Conservation (phyloP, 163 green algal species). For the Dunaliella salina region DNA sequence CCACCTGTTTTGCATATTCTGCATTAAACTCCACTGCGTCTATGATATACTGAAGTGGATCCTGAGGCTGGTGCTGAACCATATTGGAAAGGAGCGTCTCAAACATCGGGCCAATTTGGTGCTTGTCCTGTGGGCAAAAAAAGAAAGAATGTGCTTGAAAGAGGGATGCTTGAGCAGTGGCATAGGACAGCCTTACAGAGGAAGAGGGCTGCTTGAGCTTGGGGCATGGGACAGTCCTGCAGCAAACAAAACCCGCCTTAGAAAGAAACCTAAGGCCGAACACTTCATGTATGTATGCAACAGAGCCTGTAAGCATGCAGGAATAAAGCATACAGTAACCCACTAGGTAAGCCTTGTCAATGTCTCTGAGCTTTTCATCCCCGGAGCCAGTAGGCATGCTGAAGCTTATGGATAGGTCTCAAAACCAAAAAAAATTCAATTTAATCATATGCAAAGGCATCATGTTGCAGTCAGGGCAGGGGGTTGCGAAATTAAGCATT, state of each 20-base stretch:
- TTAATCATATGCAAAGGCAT: no score
- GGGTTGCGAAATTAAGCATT: no score
- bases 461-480: no score
- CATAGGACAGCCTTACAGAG: no score
- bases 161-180: no score
- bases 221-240: no score
- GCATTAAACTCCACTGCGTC: constrained; percentile 25
- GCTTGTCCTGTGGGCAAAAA: neutral
- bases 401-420: neutral
- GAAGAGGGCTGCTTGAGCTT: no score
- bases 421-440: no score
- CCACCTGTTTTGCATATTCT: constrained; percentile 29
- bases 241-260: no score
- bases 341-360: constrained; percentile 31
- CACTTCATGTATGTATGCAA: no score
- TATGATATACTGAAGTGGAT: constrained; percentile 34
- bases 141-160: no score
- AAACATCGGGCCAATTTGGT: constrained; percentile 25
- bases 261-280: neutral
- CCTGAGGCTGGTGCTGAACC: constrained; percentile 16
- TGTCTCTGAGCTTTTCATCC: constrained; percentile 25
- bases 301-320: neutral
- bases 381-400: neutral
- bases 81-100: constrained; percentile 19
- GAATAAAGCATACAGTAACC: neutral